These are phyloP conservation scores for Phalaenopsis aphrodite DNA, from an alignment of 106 monocot species.

Conservation along the genomic window DNA sequence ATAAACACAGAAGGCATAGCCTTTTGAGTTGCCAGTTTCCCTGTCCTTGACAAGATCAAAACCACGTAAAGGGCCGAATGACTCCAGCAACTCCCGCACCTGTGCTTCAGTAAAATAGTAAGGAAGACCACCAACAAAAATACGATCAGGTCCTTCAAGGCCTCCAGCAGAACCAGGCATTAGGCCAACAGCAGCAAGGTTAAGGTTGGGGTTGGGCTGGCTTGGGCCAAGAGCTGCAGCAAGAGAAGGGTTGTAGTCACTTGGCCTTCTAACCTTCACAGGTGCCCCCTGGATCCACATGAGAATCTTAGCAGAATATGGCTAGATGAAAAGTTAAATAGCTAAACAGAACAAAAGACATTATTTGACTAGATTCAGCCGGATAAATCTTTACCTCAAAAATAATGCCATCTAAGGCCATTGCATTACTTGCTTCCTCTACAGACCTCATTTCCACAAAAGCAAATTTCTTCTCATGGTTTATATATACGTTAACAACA, in stretches of 20 bases:
- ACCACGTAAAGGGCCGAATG: conserved; percentile 71
- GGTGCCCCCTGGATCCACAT: conserved; percentile 65
- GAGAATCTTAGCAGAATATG: conserved; percentile 5
- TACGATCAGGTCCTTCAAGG: conserved; percentile 67
- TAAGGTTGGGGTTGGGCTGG: conserved; percentile 61
- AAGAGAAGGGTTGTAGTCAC: conserved; percentile 73
- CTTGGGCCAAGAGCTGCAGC: conserved; percentile 72
- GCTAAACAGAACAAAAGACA: background rate
- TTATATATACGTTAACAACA: conserved; percentile 97
- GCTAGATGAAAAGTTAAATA: background rate
- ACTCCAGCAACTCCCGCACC: conserved; percentile 64
- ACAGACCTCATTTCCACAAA: conserved; percentile 99
- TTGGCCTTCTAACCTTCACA: conserved; percentile 89
- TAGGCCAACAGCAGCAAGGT: conserved; percentile 60
- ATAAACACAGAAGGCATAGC: conserved; percentile 89
- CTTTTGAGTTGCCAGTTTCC: conserved; percentile 86
- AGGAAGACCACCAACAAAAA: conserved; percentile 73
- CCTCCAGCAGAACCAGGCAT: conserved; percentile 62
- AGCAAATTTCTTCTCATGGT: conserved; percentile 99
- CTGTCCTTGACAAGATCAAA: conserved; percentile 94
- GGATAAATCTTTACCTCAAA: conserved; percentile 59
- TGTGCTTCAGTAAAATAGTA: conserved; percentile 78
- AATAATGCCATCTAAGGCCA: conserved; percentile 96
- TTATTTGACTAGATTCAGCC: background rate
- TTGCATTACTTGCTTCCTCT: conserved; percentile 98